Conservation (phyloP, 352 stramenopile species). For the Phytophthora sojae region DNA sequence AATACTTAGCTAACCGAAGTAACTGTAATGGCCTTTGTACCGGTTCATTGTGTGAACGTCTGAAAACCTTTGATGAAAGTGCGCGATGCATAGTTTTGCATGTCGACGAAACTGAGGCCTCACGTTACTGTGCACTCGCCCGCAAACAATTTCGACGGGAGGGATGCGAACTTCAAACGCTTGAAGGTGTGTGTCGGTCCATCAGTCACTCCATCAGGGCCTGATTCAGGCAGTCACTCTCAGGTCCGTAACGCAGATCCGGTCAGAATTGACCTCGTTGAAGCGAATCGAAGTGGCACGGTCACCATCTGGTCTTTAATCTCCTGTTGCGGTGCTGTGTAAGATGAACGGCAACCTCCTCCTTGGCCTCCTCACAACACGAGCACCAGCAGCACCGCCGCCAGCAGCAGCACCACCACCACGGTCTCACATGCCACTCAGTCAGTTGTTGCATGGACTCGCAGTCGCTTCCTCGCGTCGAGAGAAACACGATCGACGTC, state of each 20-base stretch:
- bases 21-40: no score
- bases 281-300: not conserved
- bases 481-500: not conserved
- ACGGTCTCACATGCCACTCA: not conserved
- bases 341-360: not conserved
- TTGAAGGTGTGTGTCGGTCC: not conserved
- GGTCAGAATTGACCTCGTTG: not conserved
- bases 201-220: no score
- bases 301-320: not conserved
- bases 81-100: not conserved
- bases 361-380: not conserved
- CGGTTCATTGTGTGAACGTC: not conserved
- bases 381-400: not conserved
- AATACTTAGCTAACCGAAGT: no score
- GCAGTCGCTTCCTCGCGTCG: not conserved
- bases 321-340: not conserved
- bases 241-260: not conserved
- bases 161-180: not conserved
- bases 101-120: not conserved
- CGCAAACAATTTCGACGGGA: not conserved
- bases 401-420: not conserved
- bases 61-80: not conserved
- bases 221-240: no score
- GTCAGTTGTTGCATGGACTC: not conserved
- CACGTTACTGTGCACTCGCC: not conserved